A percentile compares a stretch with the other conserved stretches of the same genome.
Conservation (phyloP, 2,329 filamentous ascomycete genomes). For the Kalaharituber pfeilii region DNA sequence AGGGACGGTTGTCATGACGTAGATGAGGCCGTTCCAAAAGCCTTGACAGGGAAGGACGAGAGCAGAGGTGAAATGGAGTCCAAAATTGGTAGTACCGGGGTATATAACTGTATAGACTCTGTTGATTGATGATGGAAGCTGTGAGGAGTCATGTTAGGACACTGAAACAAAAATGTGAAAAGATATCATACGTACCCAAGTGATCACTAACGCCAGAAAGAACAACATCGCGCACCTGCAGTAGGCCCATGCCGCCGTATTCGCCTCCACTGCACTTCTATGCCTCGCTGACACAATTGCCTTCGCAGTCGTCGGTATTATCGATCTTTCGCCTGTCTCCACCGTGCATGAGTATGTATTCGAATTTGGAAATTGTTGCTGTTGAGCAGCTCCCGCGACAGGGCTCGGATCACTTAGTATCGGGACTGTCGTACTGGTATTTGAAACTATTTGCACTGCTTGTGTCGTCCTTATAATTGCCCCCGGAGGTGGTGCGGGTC, state of each 20-base stretch:
- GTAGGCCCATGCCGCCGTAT: conserved; percentile 50
- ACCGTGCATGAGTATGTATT: conserved; percentile 1
- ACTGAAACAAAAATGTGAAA: not conserved
- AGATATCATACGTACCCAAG: conserved; percentile 38
- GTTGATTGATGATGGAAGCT: conserved; percentile 55
- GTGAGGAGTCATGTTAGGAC: conserved; percentile 19
- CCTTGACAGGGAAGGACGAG: conserved; percentile 66
- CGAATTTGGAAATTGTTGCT: conserved; percentile 12
- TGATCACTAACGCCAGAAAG: conserved; percentile 52
- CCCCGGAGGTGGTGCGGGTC: not conserved
- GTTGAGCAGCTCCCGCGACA: conserved; percentile 3
- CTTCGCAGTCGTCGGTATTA: conserved; percentile 1
- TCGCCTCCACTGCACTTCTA: conserved; percentile 33
- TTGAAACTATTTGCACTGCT: not conserved
- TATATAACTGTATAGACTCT: conserved; percentile 53
- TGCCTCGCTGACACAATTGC: conserved; percentile 23
- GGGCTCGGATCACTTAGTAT: conserved; percentile 10
- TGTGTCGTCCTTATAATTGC: not conserved
- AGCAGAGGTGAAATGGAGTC: conserved; percentile 51
- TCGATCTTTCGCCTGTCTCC: not conserved
- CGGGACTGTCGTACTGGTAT: not conserved
- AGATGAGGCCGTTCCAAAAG: conserved; percentile 71
- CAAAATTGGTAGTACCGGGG: conserved; percentile 35
- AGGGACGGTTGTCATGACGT: conserved; percentile 49
- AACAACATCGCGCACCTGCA: conserved; percentile 54